Base-by-base conservation (phyloP, 73 alveolate genomes). In the Durusdinium trenchii region DNA sequence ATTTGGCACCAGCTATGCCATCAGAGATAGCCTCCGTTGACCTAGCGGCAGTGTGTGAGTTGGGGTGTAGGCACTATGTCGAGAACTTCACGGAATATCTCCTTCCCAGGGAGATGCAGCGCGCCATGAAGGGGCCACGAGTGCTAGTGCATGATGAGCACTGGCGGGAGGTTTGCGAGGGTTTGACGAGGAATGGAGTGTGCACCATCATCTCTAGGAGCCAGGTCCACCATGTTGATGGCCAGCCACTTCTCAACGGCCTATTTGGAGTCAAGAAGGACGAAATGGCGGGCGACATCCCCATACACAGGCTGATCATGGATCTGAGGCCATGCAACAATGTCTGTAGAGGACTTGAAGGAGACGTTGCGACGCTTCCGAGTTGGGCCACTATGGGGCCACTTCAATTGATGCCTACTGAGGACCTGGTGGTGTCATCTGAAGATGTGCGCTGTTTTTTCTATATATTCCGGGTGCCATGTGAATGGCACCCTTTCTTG, bases 401-500 rank as follows among this genome's bases (percentile, higher is more conserved):
- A 42, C 36, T 78, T 3, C 42, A 78, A 2, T 16, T 78, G 6
- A 26, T 43, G 32, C 62, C 54, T 16, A 38, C 38, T 6, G 89
- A 78, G 62, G 40, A 14, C 43, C 40, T 78, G 3, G 40, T 78
- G 62, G 89, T 78, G 40, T 12, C 42, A n/a, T 43, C 62, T 40
- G 89, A 78, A 35, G 89, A 78, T 78, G 26, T 78, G 14, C 40
- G n/a, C n/a, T n/a, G n/a, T n/a, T n/a, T n/a, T n/a, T n/a, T n/a
- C n/a, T n/a, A n/a, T n/a, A n/a, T n/a, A n/a, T n/a, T 78, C 12
- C 61, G 89, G 3, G 23, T 78, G 35, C 89, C 89, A 0, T 7
- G 7, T 23, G 61, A 4, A 7, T 78, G 89, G 89, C 45, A 50
- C 38, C 89, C 62, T 45, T 50, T 43, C 89, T 38, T 78, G 48